phyloP scores from a whole-genome alignment of 2,329 filamentous ascomycete species.

The Mycosphaerella sp. region DNA sequence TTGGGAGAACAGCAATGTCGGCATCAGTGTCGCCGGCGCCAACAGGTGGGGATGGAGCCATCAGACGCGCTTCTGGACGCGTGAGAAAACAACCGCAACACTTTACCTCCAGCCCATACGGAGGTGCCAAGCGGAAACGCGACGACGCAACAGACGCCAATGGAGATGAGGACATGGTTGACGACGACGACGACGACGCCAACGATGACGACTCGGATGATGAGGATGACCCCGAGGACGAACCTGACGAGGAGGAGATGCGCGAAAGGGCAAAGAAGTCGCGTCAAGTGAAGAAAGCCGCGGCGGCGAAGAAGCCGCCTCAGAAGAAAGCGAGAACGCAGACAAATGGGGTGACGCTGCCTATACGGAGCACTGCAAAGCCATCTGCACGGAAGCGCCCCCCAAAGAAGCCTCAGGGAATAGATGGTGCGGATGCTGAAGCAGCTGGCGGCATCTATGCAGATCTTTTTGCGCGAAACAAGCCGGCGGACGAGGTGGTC shows the following conservation, averaged over 20 bases:
- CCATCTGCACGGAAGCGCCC: conserved; percentile 37
- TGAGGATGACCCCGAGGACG: conserved; percentile 34
- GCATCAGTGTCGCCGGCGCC: conserved; percentile 20
- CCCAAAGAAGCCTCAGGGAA: conserved; percentile 46
- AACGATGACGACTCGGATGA: conserved; percentile 31
- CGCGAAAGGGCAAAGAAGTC: conserved; percentile 30
- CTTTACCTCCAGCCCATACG: conserved; percentile 26
- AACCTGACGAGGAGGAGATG: conserved; percentile 46
- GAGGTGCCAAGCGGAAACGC: conserved; percentile 45
- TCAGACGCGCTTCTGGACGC: conserved; percentile 56
- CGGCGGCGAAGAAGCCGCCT: conserved; percentile 32
- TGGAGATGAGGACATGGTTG: conserved; percentile 33
- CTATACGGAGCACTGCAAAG: conserved; percentile 47
- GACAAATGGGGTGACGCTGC: conserved; percentile 49
- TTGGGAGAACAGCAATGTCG: conserved; percentile 12
- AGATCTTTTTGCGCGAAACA: conserved; percentile 53
- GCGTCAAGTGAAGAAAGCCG: conserved; percentile 26
- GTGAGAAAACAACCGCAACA: conserved; percentile 33
- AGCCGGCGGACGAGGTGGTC: conserved; percentile 50
- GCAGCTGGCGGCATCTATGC: conserved; percentile 53
- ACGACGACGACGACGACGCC: conserved; percentile 30
- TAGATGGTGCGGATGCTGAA: conserved; percentile 47
- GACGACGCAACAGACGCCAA: conserved; percentile 32
- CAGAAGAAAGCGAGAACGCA: conserved; percentile 49
- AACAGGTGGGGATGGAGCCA: conserved; percentile 43